phyloP scores from a whole-genome alignment of 805 yeast species.

The Hemisphaericaspora nanyangensis region DNA sequence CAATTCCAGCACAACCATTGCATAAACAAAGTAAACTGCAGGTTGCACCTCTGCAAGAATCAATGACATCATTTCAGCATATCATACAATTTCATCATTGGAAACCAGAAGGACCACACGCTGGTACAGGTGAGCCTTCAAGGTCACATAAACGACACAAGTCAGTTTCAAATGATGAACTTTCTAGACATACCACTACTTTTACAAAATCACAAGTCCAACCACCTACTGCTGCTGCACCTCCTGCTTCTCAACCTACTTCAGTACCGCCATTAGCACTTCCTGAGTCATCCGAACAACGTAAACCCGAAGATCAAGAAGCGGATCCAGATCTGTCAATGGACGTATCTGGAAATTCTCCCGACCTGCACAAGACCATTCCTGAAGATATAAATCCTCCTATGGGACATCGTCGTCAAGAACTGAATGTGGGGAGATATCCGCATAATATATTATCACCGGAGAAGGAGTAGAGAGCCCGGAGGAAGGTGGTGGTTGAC shows the following conservation, averaged over 20 bases:
- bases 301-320: constrained; percentile 9
- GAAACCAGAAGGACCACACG: constrained; percentile 34
- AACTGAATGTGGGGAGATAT: constrained; percentile 23
- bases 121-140: constrained; percentile 1
- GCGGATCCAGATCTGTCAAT: constrained; percentile 11
- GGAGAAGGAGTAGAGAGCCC: constrained; percentile 1
- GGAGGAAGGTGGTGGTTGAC: neutral
- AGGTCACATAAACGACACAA: constrained; percentile 36
- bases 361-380: neutral
- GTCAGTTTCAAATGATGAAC: constrained; percentile 5
- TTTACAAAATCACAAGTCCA: too few relatives aligned
- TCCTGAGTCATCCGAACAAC: neutral
- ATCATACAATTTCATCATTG: constrained; percentile 56
- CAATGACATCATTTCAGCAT: constrained; percentile 47
- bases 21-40: constrained; percentile 27
- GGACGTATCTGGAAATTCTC: constrained; percentile 9
- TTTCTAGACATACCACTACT: neutral
- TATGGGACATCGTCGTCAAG: constrained; percentile 7
- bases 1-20: constrained; percentile 39
- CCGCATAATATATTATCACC: constrained; percentile 28
- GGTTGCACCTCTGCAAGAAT: constrained; percentile 37
- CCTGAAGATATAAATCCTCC: constrained; percentile 9
- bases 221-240: neutral
- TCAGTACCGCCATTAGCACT: neutral
- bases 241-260: neutral